These are phyloP conservation scores for Didymella exigua DNA, from an alignment of 2,329 filamentous ascomycete species.

Conservation along the genomic window DNA sequence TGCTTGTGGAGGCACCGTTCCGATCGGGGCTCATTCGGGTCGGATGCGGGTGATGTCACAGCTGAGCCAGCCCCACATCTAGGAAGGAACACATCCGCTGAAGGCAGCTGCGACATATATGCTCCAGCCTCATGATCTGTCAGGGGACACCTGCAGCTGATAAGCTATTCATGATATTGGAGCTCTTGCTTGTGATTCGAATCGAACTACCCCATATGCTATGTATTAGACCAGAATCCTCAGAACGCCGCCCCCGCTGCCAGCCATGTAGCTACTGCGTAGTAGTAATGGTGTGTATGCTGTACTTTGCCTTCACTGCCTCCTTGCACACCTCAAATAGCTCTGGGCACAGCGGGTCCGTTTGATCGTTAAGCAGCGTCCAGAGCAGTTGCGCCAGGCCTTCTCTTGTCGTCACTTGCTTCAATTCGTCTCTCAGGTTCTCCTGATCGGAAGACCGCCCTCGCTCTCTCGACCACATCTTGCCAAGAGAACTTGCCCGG, in stretches of 20 bases:
- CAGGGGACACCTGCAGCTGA: background rate
- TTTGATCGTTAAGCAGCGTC: slow-evolving; percentile 28
- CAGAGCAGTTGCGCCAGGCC: slow-evolving; percentile 34
- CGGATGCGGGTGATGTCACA: slow-evolving; percentile 17
- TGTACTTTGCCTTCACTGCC: slow-evolving; percentile 30
- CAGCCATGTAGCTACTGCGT: slow-evolving; percentile 4
- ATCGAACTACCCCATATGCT: background rate
- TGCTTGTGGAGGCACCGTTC: slow-evolving; percentile 18
- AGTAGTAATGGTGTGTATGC: slow-evolving; percentile 10
- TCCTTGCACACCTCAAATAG: slow-evolving; percentile 22
- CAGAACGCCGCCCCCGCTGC: background rate
- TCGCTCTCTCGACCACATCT: slow-evolving; percentile 21
- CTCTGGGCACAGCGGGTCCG: slow-evolving; percentile 15
- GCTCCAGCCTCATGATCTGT: background rate
- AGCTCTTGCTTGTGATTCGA: background rate
- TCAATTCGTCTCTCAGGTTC: slow-evolving; percentile 20
- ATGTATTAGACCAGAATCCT: slow-evolving; percentile 2
- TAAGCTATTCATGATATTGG: background rate
- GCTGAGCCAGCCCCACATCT: background rate
- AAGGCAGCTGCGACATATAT: background rate
- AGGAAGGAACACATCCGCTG: background rate
- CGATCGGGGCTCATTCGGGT: slow-evolving; percentile 21
- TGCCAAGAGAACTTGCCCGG: slow-evolving; percentile 18
- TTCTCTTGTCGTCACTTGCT: slow-evolving; percentile 31
- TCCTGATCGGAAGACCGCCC: slow-evolving; percentile 8